These are phyloP conservation scores for Yamadazyma akitaensis DNA, from an alignment of 805 yeast genomes.

Conservation along the genomic window DNA sequence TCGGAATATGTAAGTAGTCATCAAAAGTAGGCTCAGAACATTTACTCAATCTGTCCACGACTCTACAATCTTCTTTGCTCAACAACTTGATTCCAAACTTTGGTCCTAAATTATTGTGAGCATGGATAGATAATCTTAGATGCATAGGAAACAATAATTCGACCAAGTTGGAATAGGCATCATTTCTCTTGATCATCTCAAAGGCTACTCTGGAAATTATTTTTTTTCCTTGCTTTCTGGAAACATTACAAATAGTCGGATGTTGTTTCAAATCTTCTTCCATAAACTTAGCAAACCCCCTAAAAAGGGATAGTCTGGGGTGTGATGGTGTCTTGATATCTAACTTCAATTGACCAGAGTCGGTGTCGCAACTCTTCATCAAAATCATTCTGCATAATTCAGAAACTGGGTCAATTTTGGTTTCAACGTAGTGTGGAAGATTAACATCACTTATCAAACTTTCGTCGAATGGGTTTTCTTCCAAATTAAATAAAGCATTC, in stretches of 20 bases:
- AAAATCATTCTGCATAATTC: constrained; percentile 36
- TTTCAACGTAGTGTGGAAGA: constrained; percentile 31
- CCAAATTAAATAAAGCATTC: constrained; percentile 31
- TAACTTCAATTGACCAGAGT: constrained; percentile 29
- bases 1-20: constrained; percentile 59
- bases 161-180: constrained; percentile 61
- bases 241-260: constrained; percentile 32
- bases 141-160: constrained; percentile 59
- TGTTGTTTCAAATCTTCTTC: constrained; percentile 51
- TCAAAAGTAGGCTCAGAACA: constrained; percentile 40
- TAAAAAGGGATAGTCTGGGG: constrained; percentile 49
- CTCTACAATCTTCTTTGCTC: constrained; percentile 41
- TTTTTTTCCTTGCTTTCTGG: constrained; percentile 50
- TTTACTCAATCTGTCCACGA: constrained; percentile 44
- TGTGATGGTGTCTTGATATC: constrained; percentile 40
- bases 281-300: constrained; percentile 62
- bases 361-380: constrained; percentile 38
- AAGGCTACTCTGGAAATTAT: constrained; percentile 52
- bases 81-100: constrained; percentile 55
- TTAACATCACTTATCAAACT: constrained; percentile 18
- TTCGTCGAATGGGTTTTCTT: constrained; percentile 14
- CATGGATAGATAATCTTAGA: constrained; percentile 58
- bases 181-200: constrained; percentile 63
- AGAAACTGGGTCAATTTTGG: constrained; percentile 29
- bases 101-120: constrained; percentile 58